Evolutionary conservation across 148 eudicot species (phyloP), one percentile per base, ranked within the genome.

Genomic region (Cornus controversa): DNA sequence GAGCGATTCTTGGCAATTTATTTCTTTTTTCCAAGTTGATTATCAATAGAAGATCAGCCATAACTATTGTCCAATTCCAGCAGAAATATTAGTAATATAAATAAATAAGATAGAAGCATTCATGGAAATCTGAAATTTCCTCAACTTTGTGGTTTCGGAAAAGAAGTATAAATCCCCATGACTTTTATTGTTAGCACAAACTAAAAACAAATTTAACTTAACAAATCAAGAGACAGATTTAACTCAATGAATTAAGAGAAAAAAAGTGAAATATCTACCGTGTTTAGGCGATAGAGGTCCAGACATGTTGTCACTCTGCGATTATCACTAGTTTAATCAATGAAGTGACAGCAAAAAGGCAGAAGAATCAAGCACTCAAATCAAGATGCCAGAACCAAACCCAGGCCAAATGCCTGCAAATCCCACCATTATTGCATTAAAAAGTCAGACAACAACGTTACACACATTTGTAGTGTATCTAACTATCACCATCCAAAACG

Each of bases 221-320:
- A 1, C 5, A 8, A 40, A 60, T 60, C 64, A 18, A 14, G 64
- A 18, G 22, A 60, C 64, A 18, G 8, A 18, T 14, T n/a, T 8
- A 60, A 60, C 60, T 40, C 27, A 23, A 20, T 20, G 42, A 68
- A 69, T 4, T 60, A 22, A 57, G 22, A 78, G 23, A 26, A 23
- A 64, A 25, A 31, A 31, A 31, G 34, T 31, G 24, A 28, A 26
- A 73, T 23, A 14, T 29, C 24, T 80, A 80, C 82, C 78, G 13
- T 26, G 63, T 75, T 80, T 80, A 45, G 64, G 74, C 42, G 74
- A 74, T 69, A 74, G 53, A 34, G 82, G 82, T 71, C 78, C 74
- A 69, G 82, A 74, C 82, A 80, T 80, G 74, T 53, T 74, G 73
- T 64, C 77, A 75, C 36, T 45, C 25, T 4, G 67, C 11, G 67